phyloP scores from a whole-genome alignment of 495 filamentous ascomycete genomes.

The Penicillium verhagenii region DNA sequence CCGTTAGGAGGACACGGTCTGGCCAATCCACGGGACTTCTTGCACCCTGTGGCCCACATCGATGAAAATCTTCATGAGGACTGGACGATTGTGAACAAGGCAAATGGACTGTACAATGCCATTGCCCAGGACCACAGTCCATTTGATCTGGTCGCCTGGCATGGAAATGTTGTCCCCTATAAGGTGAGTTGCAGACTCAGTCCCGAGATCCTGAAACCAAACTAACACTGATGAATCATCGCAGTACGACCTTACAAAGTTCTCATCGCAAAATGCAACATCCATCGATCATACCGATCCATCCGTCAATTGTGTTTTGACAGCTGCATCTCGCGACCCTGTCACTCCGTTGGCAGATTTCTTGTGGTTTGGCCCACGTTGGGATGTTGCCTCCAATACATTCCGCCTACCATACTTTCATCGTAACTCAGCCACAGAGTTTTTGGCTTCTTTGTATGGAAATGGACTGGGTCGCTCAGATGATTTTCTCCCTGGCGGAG shows the following conservation, averaged over 20 bases:
- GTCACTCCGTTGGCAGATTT: constrained; percentile 38
- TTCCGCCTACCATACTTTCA: constrained; percentile 46
- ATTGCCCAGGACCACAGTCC: constrained; percentile 43
- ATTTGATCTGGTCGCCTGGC: constrained; percentile 43
- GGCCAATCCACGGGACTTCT: constrained; percentile 42
- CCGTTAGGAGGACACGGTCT: constrained; percentile 39
- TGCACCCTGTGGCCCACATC: constrained; percentile 40
- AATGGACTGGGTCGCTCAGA: constrained; percentile 41
- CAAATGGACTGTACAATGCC: constrained; percentile 33
- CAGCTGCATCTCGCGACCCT: constrained; percentile 38
- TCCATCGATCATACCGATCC: constrained; percentile 44
- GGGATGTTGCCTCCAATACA: constrained; percentile 44
- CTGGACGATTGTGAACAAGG: constrained; percentile 39
- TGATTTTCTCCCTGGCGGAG: constrained; percentile 41
- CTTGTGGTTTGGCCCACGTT: constrained; percentile 44
- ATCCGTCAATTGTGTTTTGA: constrained; percentile 39
- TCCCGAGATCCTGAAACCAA: not conserved
- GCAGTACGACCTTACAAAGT: not conserved
- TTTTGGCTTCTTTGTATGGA: constrained; percentile 41
- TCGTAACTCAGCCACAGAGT: constrained; percentile 43
- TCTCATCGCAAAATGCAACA: not conserved
- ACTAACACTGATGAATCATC: not conserved
- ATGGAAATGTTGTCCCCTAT: constrained; percentile 45
- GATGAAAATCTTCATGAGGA: constrained; percentile 38
- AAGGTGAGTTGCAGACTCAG: constrained; percentile 23